Percentiles rank a stretch among this genome's conserved stretches.
These are phyloP conservation scores for Asterella californica DNA, from an alignment of 225 moss, liverwort and hornwort species.

Conservation along the genomic window DNA sequence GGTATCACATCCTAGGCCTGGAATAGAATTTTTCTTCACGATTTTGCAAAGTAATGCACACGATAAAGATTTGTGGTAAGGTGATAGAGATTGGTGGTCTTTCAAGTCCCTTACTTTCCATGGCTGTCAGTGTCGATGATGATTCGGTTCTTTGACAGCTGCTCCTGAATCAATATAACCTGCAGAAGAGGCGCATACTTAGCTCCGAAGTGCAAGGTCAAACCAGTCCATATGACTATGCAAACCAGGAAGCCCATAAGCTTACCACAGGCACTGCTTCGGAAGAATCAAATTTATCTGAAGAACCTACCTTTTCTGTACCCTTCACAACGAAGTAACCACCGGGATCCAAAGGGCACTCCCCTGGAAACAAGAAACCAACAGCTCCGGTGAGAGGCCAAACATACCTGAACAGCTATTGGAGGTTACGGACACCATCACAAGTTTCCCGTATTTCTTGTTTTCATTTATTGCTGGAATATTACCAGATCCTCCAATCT, in stretches of 20 bases:
- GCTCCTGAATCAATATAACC: slow-evolving; percentile 99
- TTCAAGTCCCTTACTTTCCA: slow-evolving; percentile 71
- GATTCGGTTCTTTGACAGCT: slow-evolving; percentile 96
- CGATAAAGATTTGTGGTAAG: not conserved
- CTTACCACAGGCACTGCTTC: too few species aligned
- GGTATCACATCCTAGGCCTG: not conserved
- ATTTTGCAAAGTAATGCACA: not conserved
- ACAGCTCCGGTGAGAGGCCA: not conserved
- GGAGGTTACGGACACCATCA: not conserved
- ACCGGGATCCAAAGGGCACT: slow-evolving; percentile 99
- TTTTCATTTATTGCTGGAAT: not conserved
- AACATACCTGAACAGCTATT: not conserved
- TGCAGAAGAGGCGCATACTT: slow-evolving; percentile 30
- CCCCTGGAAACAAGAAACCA: slow-evolving; percentile 52
- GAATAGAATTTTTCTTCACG: too few species aligned
- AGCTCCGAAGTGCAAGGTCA: not conserved
- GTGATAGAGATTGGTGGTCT: not conserved
- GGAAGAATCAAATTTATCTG: not conserved
- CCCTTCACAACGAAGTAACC: slow-evolving; percentile 99
- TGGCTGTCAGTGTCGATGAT: slow-evolving; percentile 90
- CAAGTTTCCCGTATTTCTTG: not conserved
- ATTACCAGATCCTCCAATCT: not conserved
- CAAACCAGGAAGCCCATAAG: not conserved
- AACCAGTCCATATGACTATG: not conserved
- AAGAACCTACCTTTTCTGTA: slow-evolving; percentile 76